Evolutionary conservation across 306 rosid species (phyloP), one percentile per base, ranked within the genome.

Genomic region (Crotalaria pallida): DNA sequence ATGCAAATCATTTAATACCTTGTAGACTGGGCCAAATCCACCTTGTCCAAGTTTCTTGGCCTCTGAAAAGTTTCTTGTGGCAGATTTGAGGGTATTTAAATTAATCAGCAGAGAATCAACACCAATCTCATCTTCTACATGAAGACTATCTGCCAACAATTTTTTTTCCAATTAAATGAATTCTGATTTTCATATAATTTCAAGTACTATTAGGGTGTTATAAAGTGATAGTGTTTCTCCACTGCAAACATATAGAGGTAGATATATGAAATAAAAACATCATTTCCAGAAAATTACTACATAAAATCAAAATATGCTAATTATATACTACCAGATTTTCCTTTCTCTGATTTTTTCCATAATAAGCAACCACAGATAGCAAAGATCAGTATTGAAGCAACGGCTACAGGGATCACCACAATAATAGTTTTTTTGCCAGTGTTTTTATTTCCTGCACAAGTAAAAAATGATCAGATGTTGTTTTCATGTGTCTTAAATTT

Each of bases 41-140:
- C 83, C 83, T 49, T 73, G 59, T 51, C 83, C 79, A 50, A 66
- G 79, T 73, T 66, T 72, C 24, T 58, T 18, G 2, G 69, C 65
- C 23, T 50, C 44, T 29, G 72, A 79, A 79, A 79, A 79, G 22
- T 79, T 41, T 60, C 58, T 49, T 52, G 76, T 73, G 57, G 75
- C 79, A 44, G 10, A 40, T 58, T 43, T 51, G 53, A 62, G 47
- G 15, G 21, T n/a, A 43, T 23, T 63, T 56, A 75, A 12, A 52
- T 49, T 45, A n/a, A 63, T 63, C 65, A 29, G n/a, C 36, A 63
- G 60, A 2, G 60, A 6, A 29, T 61, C 72, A 69, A 6, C 18
- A 29, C 22, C 10, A 40, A 18, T 19, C 1, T 36, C 71, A 36
- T 60, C 75, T 48, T 41, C 75, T 27, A 38, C 68, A 12, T 10